Conservation (phyloP, 306 rosid genomes). For the Luffa acutangula region DNA sequence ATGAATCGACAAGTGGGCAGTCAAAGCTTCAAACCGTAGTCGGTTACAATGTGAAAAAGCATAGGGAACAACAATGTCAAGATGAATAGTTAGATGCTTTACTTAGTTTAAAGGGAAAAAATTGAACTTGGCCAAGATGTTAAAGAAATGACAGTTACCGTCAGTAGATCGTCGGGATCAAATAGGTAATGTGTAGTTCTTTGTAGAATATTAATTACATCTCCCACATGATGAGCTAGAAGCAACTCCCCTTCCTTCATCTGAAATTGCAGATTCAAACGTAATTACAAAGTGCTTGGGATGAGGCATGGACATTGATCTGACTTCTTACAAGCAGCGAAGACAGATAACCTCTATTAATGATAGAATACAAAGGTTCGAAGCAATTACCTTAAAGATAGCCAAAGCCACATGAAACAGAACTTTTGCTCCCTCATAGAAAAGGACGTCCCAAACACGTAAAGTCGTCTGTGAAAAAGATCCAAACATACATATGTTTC, state of each 20-base stretch:
- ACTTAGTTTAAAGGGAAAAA: background rate
- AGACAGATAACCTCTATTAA: background rate
- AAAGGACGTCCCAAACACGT: conserved; percentile 95
- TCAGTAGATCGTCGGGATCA: conserved; percentile 87
- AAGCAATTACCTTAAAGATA: conserved; percentile 62
- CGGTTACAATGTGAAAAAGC: background rate
- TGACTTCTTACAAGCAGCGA: background rate
- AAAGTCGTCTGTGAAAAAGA: conserved; percentile 53
- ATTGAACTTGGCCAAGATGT: background rate
- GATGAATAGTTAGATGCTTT: background rate
- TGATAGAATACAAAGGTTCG: background rate
- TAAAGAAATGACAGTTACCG: conserved; percentile 27
- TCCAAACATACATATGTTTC: conserved; percentile 16
- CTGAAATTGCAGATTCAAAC: conserved; percentile 35
- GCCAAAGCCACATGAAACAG: conserved; percentile 90
- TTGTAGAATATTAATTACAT: conserved; percentile 74
- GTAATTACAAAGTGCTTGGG: background rate
- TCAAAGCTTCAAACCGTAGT: background rate
- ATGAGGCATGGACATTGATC: background rate
- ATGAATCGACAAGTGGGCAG: background rate
- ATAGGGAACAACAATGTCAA: background rate
- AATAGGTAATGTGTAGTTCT: conserved; percentile 82
- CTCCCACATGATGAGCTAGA: conserved; percentile 79
- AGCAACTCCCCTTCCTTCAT: conserved; percentile 88
- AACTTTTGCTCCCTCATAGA: conserved; percentile 92